phyloP scores from a whole-genome alignment of 1,284 basidiomycete genomes.

The Puccinia hordei region DNA sequence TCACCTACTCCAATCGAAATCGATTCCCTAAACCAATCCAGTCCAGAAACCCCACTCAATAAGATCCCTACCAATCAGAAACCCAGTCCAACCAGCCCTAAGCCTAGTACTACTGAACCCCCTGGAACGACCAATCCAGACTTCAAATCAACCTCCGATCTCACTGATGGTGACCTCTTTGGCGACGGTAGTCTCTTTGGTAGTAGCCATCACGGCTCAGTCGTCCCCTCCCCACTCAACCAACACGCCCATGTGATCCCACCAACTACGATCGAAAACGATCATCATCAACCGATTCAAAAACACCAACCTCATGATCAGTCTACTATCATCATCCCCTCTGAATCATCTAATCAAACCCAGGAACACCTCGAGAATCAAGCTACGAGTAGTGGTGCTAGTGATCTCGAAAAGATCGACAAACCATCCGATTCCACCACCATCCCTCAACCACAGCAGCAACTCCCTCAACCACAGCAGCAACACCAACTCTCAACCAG shows the following conservation, averaged over 20 bases:
- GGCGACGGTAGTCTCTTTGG: slow-evolving; percentile 48
- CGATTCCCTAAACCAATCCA: neutral
- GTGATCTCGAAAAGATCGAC: too few relatives aligned
- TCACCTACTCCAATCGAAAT: neutral
- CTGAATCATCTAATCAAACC: neutral
- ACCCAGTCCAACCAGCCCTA: neutral
- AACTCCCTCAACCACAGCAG: too few relatives aligned
- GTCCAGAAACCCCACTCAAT: slow-evolving; percentile 18
- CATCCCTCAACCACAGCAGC: too few relatives aligned
- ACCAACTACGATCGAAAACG: neutral
- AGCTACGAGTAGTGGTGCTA: neutral
- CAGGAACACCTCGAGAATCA: neutral
- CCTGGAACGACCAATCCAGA: neutral
- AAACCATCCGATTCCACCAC: neutral
- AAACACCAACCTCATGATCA: neutral
- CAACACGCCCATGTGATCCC: neutral
- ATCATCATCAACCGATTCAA: neutral
- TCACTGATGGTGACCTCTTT: slow-evolving; percentile 40
- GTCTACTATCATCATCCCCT: neutral
- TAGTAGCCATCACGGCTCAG: slow-evolving; percentile 29
- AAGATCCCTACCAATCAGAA: neutral
- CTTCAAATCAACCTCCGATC: slow-evolving; percentile 18
- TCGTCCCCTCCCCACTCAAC: slow-evolving; percentile 36
- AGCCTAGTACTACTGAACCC: neutral
- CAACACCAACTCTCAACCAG: neutral